Evolutionary conservation across 306 rosid genomes (phyloP).

Genomic region (Biancaea sappan): DNA sequence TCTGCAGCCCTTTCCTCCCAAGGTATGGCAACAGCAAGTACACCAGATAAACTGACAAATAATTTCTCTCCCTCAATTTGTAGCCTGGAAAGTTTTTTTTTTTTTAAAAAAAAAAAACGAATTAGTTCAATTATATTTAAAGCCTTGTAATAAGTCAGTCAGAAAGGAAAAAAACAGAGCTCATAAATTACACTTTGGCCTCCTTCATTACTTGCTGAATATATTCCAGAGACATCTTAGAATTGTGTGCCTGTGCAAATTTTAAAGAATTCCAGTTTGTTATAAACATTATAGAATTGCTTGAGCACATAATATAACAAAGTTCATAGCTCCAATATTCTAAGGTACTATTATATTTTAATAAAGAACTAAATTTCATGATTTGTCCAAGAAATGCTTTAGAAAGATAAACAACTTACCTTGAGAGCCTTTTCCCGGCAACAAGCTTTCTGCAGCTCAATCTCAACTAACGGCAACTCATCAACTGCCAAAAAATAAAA

Average conservation of each 20-base stretch:
- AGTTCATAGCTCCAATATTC: slow-evolving; percentile 10
- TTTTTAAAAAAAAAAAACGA: slow-evolving; percentile 30
- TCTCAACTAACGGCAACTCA: slow-evolving; percentile 68
- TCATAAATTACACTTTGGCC: slow-evolving; percentile 54
- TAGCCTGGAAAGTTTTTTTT: slow-evolving; percentile 66
- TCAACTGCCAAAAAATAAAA: slow-evolving; percentile 72
- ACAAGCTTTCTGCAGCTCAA: slow-evolving; percentile 84
- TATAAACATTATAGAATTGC: slow-evolving; percentile 26
- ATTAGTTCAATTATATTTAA: slow-evolving; percentile 6
- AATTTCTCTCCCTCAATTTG: slow-evolving; percentile 65
- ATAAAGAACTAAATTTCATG: neutral
- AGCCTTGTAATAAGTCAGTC: slow-evolving; percentile 14
- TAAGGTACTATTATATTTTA: slow-evolving; percentile 13
- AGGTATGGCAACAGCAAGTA: slow-evolving; percentile 57
- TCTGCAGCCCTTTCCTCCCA: slow-evolving; percentile 82
- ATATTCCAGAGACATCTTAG: slow-evolving; percentile 63
- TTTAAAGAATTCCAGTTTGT: slow-evolving; percentile 34
- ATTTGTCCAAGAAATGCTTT: neutral
- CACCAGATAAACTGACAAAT: slow-evolving; percentile 52
- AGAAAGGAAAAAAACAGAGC: slow-evolving; percentile 27
- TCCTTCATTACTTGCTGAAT: slow-evolving; percentile 67
- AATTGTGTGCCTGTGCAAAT: slow-evolving; percentile 60
- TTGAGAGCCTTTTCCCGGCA: slow-evolving; percentile 71
- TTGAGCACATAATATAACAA: slow-evolving; percentile 27
- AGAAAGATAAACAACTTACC: slow-evolving; percentile 44